Conservation (phyloP, 2,329 filamentous ascomycete species). For the Colletotrichum magnum region DNA sequence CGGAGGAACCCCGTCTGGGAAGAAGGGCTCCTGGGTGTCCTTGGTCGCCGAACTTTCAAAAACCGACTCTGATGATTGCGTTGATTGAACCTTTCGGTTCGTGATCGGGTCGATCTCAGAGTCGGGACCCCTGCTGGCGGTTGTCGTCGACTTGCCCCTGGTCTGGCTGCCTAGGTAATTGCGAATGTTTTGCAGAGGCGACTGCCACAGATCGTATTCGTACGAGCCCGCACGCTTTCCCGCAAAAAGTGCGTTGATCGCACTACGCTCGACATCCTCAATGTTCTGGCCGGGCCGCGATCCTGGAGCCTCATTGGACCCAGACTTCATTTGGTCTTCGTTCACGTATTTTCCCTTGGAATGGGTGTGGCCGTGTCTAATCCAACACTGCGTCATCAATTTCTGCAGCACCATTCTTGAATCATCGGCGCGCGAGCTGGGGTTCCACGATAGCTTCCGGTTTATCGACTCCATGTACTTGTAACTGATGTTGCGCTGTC, state of each 20-base stretch:
- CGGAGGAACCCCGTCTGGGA: constrained; percentile 53
- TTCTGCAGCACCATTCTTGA: constrained; percentile 56
- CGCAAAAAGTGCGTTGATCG: constrained; percentile 60
- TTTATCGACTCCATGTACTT: constrained; percentile 62
- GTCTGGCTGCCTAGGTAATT: constrained; percentile 47
- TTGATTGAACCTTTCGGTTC: constrained; percentile 62
- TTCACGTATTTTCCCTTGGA: constrained; percentile 52
- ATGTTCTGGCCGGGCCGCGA: constrained; percentile 57
- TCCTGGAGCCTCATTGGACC: constrained; percentile 54
- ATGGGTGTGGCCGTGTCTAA: constrained; percentile 45
- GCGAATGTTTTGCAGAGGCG: constrained; percentile 52
- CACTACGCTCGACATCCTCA: constrained; percentile 61
- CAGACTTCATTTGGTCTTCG: constrained; percentile 52
- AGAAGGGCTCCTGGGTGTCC: constrained; percentile 44
- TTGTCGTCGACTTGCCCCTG: constrained; percentile 18
- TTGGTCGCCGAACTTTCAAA: constrained; percentile 31
- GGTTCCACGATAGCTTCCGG: constrained; percentile 63
- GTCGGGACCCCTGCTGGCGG: constrained; percentile 44
- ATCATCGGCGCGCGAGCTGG: constrained; percentile 51
- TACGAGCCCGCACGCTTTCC: constrained; percentile 44
- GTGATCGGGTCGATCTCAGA: constrained; percentile 72
- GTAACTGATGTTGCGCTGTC: constrained; percentile 58
- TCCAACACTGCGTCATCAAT: constrained; percentile 58
- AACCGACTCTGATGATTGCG: constrained; percentile 36
- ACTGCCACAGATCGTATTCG: constrained; percentile 48